These are phyloP conservation scores for Populus hybrid DNA, from an alignment of 441 rosid genomes.

Conservation along the genomic window DNA sequence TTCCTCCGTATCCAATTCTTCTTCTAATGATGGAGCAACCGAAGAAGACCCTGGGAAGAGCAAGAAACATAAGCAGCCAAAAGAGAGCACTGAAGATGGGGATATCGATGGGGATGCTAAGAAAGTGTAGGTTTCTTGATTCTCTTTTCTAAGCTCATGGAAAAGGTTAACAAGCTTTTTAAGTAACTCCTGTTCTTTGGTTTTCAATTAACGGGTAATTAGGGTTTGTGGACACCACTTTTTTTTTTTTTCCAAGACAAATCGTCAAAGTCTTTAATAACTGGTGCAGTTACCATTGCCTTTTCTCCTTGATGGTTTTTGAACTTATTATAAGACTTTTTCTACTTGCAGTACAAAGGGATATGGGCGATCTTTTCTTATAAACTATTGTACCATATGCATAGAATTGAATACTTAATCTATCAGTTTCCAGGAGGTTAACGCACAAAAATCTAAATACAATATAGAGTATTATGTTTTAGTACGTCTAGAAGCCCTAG, in stretches of 20 bases:
- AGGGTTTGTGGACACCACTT: not conserved
- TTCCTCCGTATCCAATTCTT: slow-evolving; percentile 46
- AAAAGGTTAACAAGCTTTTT: not conserved
- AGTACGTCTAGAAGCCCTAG: not conserved
- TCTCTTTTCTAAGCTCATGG: slow-evolving; percentile 1
- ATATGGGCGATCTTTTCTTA: not conserved
- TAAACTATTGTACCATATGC: not conserved
- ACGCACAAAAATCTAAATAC: not conserved
- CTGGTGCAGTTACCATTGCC: not conserved
- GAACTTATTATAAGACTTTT: not conserved
- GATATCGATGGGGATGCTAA: slow-evolving; percentile 31
- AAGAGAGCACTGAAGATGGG: slow-evolving; percentile 33
- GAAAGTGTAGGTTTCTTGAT: slow-evolving; percentile 46
- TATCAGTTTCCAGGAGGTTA: not conserved
- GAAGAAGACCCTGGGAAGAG: slow-evolving; percentile 34
- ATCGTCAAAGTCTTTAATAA: not conserved
- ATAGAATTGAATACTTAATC: not conserved
- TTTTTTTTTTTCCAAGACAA: not conserved
- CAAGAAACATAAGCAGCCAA: slow-evolving; percentile 34
- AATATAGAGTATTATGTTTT: not conserved
- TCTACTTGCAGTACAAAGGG: not conserved
- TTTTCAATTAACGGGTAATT: not conserved
- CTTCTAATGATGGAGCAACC: slow-evolving; percentile 45
- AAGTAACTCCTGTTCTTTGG: not conserved
- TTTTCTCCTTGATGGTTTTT: not conserved